Evolutionary conservation across 441 rosid genomes (phyloP).

Genomic region (Syzygium malaccense): DNA sequence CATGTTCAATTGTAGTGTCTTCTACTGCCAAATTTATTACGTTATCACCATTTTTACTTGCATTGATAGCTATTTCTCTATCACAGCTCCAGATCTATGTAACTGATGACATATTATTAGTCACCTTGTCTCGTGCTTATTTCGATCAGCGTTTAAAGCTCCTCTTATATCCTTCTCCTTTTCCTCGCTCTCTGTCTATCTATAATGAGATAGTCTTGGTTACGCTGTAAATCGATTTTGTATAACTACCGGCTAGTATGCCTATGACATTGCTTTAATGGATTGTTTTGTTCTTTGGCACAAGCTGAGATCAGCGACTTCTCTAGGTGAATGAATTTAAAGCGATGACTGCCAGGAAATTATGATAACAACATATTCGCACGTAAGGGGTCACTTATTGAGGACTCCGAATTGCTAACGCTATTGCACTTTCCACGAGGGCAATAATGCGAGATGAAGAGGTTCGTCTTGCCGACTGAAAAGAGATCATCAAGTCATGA

Average conservation of each 20-base stretch:
- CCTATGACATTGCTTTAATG: background rate
- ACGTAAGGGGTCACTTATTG: background rate
- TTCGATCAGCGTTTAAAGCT: background rate
- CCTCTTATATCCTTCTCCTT: background rate
- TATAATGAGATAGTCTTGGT: background rate
- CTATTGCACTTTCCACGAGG: background rate
- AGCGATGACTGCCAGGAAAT: background rate
- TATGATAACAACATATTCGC: background rate
- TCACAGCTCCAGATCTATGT: background rate
- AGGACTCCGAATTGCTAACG: background rate
- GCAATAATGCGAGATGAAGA: background rate
- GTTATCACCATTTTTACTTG: background rate
- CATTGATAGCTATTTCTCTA: background rate
- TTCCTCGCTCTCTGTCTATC: background rate
- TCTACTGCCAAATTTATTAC: background rate
- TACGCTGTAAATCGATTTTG: no score
- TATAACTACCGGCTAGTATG: no score
- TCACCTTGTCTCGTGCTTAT: background rate
- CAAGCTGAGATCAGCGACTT: background rate
- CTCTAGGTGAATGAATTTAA: background rate
- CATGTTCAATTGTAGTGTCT: background rate
- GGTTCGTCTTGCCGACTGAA: background rate
- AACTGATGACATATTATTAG: no score
- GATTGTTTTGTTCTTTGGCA: background rate
- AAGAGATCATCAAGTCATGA: background rate